phyloP scores from a whole-genome alignment of 306 rosid genomes.

The Erythrophleum fordii region DNA sequence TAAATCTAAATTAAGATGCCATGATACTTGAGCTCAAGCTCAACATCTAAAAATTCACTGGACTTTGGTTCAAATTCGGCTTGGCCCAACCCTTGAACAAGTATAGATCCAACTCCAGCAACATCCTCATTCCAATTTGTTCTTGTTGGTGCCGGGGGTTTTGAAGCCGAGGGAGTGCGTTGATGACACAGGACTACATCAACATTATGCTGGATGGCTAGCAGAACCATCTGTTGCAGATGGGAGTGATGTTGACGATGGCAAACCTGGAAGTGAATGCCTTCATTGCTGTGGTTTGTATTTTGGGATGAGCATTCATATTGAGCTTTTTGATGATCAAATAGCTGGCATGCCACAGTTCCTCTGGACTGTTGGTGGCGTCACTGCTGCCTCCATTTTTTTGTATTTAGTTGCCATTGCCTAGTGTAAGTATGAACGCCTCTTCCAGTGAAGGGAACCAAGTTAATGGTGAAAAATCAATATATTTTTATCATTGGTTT shows the following conservation, averaged over 20 bases:
- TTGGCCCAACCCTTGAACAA: too few relatives aligned
- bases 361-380: slow-evolving; percentile 66
- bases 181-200: slow-evolving; percentile 91
- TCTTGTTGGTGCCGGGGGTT: not conserved
- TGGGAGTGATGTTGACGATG: slow-evolving; percentile 97
- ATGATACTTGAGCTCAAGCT: too few relatives aligned
- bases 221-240: slow-evolving; percentile 92
- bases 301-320: slow-evolving; percentile 82
- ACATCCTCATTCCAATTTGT: too few relatives aligned
- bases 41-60: too few relatives aligned
- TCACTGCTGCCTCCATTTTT: slow-evolving; percentile 46
- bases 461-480: too few relatives aligned
- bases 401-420: slow-evolving; percentile 58
- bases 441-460: slow-evolving; percentile 46
- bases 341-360: slow-evolving; percentile 58
- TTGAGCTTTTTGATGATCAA: slow-evolving; percentile 51
- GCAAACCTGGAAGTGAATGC: slow-evolving; percentile 85
- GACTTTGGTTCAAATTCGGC: too few relatives aligned
- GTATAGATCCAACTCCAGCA: too few relatives aligned
- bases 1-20: too few relatives aligned
- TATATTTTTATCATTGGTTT: too few relatives aligned
- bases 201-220: slow-evolving; percentile 98
- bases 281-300: slow-evolving; percentile 81
- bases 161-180: slow-evolving; percentile 89
- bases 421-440: slow-evolving; percentile 70